Percentiles rank a stretch among this genome's conserved stretches.
Evolutionary conservation across 1,284 basidiomycete species (phyloP).

Genomic region (Wallemia ichthyophaga): DNA sequence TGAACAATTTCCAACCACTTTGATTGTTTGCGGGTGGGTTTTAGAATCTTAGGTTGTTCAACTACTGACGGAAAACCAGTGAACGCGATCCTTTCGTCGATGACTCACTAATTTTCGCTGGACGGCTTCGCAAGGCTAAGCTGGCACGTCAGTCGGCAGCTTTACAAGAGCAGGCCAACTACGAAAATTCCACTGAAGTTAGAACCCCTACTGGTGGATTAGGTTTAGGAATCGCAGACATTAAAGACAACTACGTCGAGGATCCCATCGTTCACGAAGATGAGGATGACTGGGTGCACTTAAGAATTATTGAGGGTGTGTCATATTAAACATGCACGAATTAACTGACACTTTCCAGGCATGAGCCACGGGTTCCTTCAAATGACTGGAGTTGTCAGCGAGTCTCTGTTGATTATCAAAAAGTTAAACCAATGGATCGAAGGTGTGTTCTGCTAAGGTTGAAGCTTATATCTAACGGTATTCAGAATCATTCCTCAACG

Average conservation of each 20-base stretch:
- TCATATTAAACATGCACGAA: not conserved
- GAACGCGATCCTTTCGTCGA: constrained; percentile 94
- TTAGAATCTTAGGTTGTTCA: constrained; percentile 1
- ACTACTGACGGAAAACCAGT: constrained; percentile 9
- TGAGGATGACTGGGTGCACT: constrained; percentile 82
- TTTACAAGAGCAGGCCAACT: too few relatives aligned
- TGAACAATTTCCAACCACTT: constrained; percentile 68
- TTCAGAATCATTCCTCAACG: not conserved
- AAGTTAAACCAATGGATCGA: constrained; percentile 83
- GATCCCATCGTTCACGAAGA: constrained; percentile 29
- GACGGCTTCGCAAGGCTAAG: constrained; percentile 72
- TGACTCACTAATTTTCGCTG: constrained; percentile 67
- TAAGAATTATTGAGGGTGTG: constrained; percentile 48
- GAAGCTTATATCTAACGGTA: too few relatives aligned
- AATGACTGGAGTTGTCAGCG: constrained; percentile 62
- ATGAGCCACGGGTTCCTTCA: constrained; percentile 54
- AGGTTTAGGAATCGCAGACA: constrained; percentile 17
- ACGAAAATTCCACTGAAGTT: constrained; percentile 6
- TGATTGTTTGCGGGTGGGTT: constrained; percentile 45
- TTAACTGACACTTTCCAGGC: not conserved
- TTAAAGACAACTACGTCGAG: constrained; percentile 17
- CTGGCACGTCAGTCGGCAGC: constrained; percentile 27
- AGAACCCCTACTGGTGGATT: constrained; percentile 9
- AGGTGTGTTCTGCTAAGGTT: constrained; percentile 32
- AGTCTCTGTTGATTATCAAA: constrained; percentile 47